Evolutionary conservation across 768 basidiomycete genomes (phyloP).

Genomic region (Xanthoconium stramineum): DNA sequence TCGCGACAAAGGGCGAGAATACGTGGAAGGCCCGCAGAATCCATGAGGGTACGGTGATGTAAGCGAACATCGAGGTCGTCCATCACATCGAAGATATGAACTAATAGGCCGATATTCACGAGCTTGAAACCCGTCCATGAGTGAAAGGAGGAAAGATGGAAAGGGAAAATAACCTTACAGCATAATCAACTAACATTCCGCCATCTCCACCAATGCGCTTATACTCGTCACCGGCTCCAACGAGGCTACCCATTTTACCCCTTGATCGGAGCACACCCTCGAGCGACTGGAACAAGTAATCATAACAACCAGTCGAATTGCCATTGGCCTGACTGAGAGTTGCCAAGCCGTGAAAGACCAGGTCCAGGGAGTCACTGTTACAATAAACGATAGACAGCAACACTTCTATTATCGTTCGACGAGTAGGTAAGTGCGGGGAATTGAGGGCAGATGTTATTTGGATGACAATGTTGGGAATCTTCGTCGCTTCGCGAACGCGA

Average conservation of each 20-base stretch:
- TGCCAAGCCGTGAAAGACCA: constrained; percentile 76
- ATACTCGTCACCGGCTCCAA: constrained; percentile 93
- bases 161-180: constrained; percentile 48
- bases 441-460: constrained; percentile 82
- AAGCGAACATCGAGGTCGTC: constrained; percentile 83
- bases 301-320: constrained; percentile 61
- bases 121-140: constrained; percentile 20
- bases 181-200: constrained; percentile 76
- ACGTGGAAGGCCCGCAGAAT: constrained; percentile 73
- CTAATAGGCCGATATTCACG: constrained; percentile 69
- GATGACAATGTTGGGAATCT: constrained; percentile 68
- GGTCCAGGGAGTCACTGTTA: constrained; percentile 56
- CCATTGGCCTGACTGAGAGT: constrained; percentile 64
- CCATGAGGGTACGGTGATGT: constrained; percentile 87
- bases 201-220: constrained; percentile 63
- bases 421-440: constrained; percentile 72
- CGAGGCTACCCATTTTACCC: constrained; percentile 92
- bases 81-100: constrained; percentile 57
- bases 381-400: constrained; percentile 70
- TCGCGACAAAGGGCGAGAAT: constrained; percentile 67
- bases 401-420: constrained; percentile 77
- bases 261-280: constrained; percentile 74
- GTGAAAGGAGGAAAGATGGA: not conserved
- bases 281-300: constrained; percentile 86
- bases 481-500: constrained; percentile 70